phyloP scores from a whole-genome alignment of 306 rosid genomes.

The Abrus precatorius region DNA sequence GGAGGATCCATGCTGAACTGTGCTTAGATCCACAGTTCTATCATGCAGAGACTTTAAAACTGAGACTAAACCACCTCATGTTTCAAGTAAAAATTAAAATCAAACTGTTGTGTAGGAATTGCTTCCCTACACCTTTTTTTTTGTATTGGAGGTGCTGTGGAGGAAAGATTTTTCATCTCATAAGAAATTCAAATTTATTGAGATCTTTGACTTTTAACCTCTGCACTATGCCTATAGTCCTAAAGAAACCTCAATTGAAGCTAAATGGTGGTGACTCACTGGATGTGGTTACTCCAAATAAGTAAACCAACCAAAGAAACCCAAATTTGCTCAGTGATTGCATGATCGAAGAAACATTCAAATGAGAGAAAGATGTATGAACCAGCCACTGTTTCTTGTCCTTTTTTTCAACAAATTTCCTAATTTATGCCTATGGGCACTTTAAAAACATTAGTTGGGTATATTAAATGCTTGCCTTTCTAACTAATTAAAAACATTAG shows the following conservation, averaged over 20 bases:
- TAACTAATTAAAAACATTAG: not conserved
- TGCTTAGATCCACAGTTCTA: conserved; percentile 7
- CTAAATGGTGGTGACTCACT: not conserved
- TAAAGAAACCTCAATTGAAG: not conserved
- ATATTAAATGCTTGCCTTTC: not conserved
- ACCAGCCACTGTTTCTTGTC: not conserved
- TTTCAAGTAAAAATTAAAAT: not conserved
- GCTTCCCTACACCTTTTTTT: not conserved
- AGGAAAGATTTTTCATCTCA: not conserved
- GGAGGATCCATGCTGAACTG: not conserved
- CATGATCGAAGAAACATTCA: not conserved
- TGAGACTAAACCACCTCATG: not conserved
- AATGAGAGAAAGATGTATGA: not conserved
- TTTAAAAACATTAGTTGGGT: not conserved
- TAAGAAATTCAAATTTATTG: not conserved
- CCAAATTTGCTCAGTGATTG: not conserved
- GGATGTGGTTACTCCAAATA: not conserved
- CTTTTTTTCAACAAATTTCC: not conserved
- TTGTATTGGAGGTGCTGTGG: not conserved
- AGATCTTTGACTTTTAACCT: conserved; percentile 1
- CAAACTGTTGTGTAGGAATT: not conserved
- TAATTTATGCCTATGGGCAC: not conserved
- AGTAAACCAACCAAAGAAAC: not conserved
- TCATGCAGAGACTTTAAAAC: not conserved
- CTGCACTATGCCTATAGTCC: too few relatives aligned